These are phyloP conservation scores for Tolypocladium cylindrosporum DNA, from an alignment of 2,329 filamentous ascomycete species.

Conservation along the genomic window DNA sequence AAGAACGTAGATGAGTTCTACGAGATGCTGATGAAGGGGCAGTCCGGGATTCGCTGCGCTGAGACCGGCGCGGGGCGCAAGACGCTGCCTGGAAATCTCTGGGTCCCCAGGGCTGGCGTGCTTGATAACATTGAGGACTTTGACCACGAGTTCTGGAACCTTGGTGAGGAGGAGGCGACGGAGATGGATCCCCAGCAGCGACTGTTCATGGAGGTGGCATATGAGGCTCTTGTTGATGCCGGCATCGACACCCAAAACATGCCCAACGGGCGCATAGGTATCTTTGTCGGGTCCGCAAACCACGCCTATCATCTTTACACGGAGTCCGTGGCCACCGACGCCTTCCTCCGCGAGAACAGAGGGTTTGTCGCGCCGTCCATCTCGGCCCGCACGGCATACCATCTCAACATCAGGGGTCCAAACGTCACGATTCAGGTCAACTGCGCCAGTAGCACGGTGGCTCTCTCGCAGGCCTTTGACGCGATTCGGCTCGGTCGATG, in stretches of 20 bases:
- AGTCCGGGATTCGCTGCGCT: conserved; percentile 1
- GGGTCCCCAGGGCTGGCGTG: conserved; percentile 5
- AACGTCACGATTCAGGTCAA: conserved; percentile 5
- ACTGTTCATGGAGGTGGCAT: conserved; percentile 4
- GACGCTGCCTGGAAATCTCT: conserved; percentile 5
- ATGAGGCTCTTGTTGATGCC: conserved; percentile 2
- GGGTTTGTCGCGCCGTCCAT: conserved; percentile 4
- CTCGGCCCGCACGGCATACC: conserved; percentile 6
- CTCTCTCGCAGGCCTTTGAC: conserved; percentile 1
- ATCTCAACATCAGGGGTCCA: conserved; percentile 4
- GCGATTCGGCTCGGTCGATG: conserved; percentile 3
- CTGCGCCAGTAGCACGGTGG: conserved; percentile 4
- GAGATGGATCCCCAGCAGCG: conserved; percentile 6
- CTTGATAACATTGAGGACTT: conserved; percentile 5
- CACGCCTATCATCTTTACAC: conserved; percentile 4
- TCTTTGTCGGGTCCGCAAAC: conserved; percentile 4
- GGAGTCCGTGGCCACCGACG: conserved; percentile 3
- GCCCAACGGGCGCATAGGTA: not conserved
- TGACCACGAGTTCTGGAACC: conserved; percentile 6
- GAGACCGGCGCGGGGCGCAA: not conserved
- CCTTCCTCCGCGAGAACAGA: conserved; percentile 4
- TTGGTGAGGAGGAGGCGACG: conserved; percentile 5
- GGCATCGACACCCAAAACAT: not conserved
- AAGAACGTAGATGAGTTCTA: conserved; percentile 6
- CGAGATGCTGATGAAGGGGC: conserved; percentile 2